phyloP scores from a whole-genome alignment of 2,329 filamentous ascomycete genomes.

The Cytospora mali region DNA sequence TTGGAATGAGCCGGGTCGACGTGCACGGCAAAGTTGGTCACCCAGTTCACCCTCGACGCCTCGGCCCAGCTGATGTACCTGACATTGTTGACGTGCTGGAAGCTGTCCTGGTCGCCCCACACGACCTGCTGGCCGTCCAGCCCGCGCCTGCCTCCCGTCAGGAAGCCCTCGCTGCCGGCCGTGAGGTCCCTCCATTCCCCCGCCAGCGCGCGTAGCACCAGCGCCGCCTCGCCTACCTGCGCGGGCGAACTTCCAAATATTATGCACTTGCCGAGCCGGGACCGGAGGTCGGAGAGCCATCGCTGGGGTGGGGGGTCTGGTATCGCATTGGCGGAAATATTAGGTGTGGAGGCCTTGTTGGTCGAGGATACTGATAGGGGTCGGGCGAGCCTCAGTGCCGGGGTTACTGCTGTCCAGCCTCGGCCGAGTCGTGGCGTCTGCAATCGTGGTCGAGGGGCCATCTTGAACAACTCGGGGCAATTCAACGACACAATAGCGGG shows the following conservation, averaged over 20 bases:
- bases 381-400: constrained; percentile 2
- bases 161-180: constrained; percentile 74
- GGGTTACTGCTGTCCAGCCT: constrained; percentile 14
- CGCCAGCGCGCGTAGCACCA: constrained; percentile 61
- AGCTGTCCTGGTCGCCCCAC: constrained; percentile 82
- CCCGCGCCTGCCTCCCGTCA: constrained; percentile 65
- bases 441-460: constrained; percentile 34
- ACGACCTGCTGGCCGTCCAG: constrained; percentile 68
- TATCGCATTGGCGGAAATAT: not conserved
- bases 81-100: constrained; percentile 83
- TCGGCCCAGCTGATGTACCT: constrained; percentile 84
- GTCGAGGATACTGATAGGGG: constrained; percentile 7
- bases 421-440: constrained; percentile 26
- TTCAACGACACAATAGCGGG: not conserved
- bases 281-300: constrained; percentile 71
- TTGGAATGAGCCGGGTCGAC: constrained; percentile 62
- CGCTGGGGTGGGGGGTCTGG: constrained; percentile 48
- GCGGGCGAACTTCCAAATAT: constrained; percentile 66
- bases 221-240: constrained; percentile 61
- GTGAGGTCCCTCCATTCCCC: constrained; percentile 72
- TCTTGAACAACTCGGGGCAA: constrained; percentile 20
- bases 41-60: constrained; percentile 78
- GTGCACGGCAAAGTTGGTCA: constrained; percentile 66
- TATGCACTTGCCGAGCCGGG: constrained; percentile 73
- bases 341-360: not conserved